Evolutionary conservation across 495 filamentous ascomycete genomes (phyloP).

Genomic region (Penicillium paradoxum): DNA sequence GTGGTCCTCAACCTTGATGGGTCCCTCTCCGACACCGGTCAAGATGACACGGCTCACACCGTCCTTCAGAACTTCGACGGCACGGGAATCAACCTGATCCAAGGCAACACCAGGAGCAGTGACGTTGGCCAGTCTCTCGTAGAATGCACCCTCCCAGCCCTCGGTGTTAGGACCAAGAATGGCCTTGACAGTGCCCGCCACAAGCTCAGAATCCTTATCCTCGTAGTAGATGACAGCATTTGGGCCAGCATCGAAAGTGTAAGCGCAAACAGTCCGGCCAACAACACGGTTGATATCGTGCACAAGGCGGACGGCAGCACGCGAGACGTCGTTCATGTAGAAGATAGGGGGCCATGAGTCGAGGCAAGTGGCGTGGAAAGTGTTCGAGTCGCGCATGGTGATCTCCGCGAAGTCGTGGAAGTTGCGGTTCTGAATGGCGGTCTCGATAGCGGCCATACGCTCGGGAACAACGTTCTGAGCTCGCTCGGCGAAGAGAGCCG

Average conservation of each 20-base stretch:
- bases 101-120: slow-evolving; percentile 43
- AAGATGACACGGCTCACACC: slow-evolving; percentile 85
- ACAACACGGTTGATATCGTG: slow-evolving; percentile 77
- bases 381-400: slow-evolving; percentile 94
- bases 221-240: slow-evolving; percentile 95
- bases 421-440: slow-evolving; percentile 68
- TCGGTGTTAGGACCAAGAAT: slow-evolving; percentile 45
- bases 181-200: slow-evolving; percentile 65
- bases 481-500: slow-evolving; percentile 70
- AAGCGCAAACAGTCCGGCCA: slow-evolving; percentile 75
- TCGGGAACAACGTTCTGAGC: slow-evolving; percentile 69
- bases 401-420: slow-evolving; percentile 84
- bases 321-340: slow-evolving; percentile 91
- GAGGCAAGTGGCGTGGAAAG: slow-evolving; percentile 89
- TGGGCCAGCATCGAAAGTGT: slow-evolving; percentile 96
- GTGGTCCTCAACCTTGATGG: slow-evolving; percentile 68
- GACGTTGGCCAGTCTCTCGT: slow-evolving; percentile 43
- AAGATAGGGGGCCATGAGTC: slow-evolving; percentile 97
- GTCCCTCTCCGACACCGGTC: slow-evolving; percentile 89
- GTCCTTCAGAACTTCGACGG: slow-evolving; percentile 58
- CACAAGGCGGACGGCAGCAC: slow-evolving; percentile 79
- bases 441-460: slow-evolving; percentile 82
- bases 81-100: slow-evolving; percentile 49
- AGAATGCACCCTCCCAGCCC: slow-evolving; percentile 58
- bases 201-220: slow-evolving; percentile 63